These are phyloP conservation scores for Plasmodium coatneyi DNA, from an alignment of 169 alveolate species.

Conservation along the genomic window DNA sequence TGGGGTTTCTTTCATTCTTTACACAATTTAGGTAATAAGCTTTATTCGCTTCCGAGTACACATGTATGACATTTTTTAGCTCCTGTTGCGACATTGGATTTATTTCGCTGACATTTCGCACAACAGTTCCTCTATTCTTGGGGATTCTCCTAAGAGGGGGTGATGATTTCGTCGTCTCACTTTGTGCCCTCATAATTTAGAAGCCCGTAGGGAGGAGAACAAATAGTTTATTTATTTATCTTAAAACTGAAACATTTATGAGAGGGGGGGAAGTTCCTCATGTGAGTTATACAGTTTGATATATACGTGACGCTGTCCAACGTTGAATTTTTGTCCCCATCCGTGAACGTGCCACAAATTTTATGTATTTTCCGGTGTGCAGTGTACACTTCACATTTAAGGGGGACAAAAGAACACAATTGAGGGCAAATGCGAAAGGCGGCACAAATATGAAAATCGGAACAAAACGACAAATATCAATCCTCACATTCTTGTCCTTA, in stretches of 20 bases:
- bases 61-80: constrained; percentile 73
- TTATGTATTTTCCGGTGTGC: not conserved
- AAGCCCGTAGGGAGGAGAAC: not conserved
- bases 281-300: constrained; percentile 3
- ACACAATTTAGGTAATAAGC: constrained; percentile 50
- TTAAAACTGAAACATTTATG: constrained; percentile 14
- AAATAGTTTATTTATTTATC: not conserved
- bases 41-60: constrained; percentile 71
- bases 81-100: constrained; percentile 73
- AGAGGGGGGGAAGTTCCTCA: not conserved
- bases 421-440: not conserved
- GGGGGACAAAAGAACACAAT: not conserved
- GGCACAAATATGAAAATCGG: not conserved
- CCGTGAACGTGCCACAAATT: not conserved
- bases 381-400: not conserved
- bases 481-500: not conserved
- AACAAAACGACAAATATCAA: not conserved
- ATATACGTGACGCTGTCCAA: not conserved
- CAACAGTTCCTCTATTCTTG: constrained; percentile 73
- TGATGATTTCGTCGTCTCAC: constrained; percentile 18
- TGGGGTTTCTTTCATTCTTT: constrained; percentile 23
- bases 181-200: constrained; percentile 42
- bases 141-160: constrained; percentile 74
- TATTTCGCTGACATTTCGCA: constrained; percentile 39
- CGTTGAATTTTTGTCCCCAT: not conserved